Conservation (phyloP, 345 rosid genomes). For the Eucalyptus tenuipes region DNA sequence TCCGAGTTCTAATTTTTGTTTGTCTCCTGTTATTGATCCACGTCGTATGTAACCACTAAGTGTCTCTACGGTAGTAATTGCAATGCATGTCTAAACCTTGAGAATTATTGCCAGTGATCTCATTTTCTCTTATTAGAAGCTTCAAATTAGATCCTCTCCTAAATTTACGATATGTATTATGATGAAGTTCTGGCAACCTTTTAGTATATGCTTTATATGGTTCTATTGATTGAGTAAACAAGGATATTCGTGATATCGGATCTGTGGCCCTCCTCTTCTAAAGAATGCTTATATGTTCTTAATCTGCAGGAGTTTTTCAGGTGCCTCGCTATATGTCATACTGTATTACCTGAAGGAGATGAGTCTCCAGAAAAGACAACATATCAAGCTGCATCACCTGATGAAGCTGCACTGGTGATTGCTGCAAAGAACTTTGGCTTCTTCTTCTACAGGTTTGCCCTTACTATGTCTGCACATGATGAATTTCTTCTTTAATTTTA, state of each 20-base stretch:
- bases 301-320: slow-evolving; percentile 83
- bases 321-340: slow-evolving; percentile 98
- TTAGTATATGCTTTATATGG: background rate
- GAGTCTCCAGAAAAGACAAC: slow-evolving; percentile 84
- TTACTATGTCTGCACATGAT: background rate
- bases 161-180: background rate
- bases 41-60: background rate
- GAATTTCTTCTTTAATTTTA: background rate
- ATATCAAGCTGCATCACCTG: slow-evolving; percentile 99
- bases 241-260: background rate
- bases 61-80: background rate
- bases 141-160: background rate
- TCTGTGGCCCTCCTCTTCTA: background rate
- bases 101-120: background rate
- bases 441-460: slow-evolving; percentile 76
- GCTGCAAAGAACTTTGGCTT: slow-evolving; percentile 99
- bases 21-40: background rate
- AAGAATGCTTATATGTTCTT: background rate
- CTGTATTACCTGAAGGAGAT: slow-evolving; percentile 98
- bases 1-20: background rate
- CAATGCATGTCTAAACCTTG: background rate
- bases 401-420: slow-evolving; percentile 94
- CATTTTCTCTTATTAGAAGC: background rate
- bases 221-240: background rate
- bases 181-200: background rate